These are phyloP conservation scores for Phytophthora parvispora DNA, from an alignment of 352 stramenopile species.

Conservation along the genomic window DNA sequence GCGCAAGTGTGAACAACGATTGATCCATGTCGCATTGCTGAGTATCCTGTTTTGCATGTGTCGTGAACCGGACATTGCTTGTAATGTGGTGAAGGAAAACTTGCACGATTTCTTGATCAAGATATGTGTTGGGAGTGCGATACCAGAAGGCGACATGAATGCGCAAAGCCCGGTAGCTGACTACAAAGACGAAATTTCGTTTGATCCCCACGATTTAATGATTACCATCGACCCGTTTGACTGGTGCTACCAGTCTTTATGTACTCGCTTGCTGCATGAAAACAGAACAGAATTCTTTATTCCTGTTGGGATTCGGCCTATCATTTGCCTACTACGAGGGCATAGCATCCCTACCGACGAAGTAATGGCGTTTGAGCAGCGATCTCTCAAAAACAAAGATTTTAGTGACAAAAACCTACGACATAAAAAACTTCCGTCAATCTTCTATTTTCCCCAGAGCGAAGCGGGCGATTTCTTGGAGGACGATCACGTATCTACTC, in stretches of 20 bases:
- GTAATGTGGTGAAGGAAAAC: conserved; percentile 47
- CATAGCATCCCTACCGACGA: conserved; percentile 55
- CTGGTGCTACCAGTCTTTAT: conserved; percentile 59
- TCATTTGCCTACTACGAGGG: conserved; percentile 46
- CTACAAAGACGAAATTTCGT: background rate
- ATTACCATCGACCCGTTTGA: conserved; percentile 68
- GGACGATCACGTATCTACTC: background rate
- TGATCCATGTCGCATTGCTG: conserved; percentile 36
- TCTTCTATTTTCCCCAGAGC: conserved; percentile 45
- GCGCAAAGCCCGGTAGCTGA: background rate
- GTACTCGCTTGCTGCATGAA: conserved; percentile 27
- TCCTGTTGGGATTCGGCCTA: conserved; percentile 48
- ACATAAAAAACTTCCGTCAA: conserved; percentile 38
- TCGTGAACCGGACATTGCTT: conserved; percentile 36
- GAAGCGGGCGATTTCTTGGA: background rate
- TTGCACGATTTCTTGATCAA: conserved; percentile 54
- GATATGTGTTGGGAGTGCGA: conserved; percentile 26
- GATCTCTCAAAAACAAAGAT: background rate
- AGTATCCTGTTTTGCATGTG: conserved; percentile 57
- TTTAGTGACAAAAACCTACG: background rate
- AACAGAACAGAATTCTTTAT: conserved; percentile 41
- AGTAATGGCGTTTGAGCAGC: conserved; percentile 49
- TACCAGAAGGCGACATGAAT: background rate
- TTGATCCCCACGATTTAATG: conserved; percentile 51
- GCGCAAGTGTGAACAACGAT: conserved; percentile 30